Conservation (phyloP, 257 asterid species). For the Linderniella brevidens region DNA sequence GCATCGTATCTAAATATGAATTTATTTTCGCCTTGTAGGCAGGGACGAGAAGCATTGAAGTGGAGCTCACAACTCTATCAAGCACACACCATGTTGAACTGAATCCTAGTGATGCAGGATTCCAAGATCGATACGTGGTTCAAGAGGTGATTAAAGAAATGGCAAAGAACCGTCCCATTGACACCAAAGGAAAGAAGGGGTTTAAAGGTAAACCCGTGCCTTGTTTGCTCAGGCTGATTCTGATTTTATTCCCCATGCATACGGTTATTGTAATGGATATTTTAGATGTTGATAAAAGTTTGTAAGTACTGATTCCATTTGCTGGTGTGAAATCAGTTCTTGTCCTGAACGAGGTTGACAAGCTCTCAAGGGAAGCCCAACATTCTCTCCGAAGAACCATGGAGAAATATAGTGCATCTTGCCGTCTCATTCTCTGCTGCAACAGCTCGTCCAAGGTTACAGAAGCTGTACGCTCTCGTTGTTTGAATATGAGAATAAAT, state of each 20-base stretch:
- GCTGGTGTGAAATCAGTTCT: conserved; percentile 35
- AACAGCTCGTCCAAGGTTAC: conserved; percentile 95
- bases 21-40: conserved; percentile 33
- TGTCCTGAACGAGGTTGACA: conserved; percentile 92
- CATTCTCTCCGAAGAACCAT: conserved; percentile 96
- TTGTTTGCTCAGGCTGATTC: conserved; percentile 3
- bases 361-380: conserved; percentile 96
- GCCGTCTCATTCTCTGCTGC: conserved; percentile 87
- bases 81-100: conserved; percentile 84
- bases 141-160: conserved; percentile 94
- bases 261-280: too few relatives aligned
- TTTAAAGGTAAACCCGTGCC: conserved; percentile 55
- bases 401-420: conserved; percentile 94
- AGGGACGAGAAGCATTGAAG: conserved; percentile 68
- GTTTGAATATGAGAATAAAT: conserved; percentile 77
- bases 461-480: conserved; percentile 97
- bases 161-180: conserved; percentile 94
- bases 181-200: conserved; percentile 78
- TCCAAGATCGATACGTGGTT: conserved; percentile 89
- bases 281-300: conserved; percentile 6
- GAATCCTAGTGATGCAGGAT: conserved; percentile 93
- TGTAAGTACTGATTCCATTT: conserved; percentile 12
- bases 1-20: neutral
- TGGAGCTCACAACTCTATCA: conserved; percentile 77
- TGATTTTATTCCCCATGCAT: neutral